These are phyloP conservation scores for Colletotrichum navitas DNA, from an alignment of 2,329 filamentous ascomycete species.

Conservation along the genomic window DNA sequence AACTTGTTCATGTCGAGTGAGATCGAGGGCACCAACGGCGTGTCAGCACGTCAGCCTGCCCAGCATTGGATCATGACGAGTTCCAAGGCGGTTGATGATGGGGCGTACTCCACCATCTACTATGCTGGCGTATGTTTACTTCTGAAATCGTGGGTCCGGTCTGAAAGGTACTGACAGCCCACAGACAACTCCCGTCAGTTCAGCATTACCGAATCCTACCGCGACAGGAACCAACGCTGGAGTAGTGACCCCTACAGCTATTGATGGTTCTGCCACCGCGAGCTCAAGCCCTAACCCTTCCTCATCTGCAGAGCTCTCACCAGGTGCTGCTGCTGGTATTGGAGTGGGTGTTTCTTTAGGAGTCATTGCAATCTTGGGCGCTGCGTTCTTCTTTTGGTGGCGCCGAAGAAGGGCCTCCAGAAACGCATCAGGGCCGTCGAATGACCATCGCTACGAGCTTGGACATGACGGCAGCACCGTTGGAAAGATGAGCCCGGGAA, in stretches of 20 bases:
- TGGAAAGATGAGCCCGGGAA: conserved; percentile 23
- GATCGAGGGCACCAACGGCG: conserved; percentile 40
- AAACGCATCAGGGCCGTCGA: not conserved
- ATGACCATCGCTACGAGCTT: conserved; percentile 5
- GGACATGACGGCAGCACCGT: conserved; percentile 6
- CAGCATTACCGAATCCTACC: conserved; percentile 6
- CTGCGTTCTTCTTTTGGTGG: conserved; percentile 48
- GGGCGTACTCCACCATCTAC: conserved; percentile 51
- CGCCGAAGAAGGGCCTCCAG: conserved; percentile 43
- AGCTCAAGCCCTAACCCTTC: conserved; percentile 4
- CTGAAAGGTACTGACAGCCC: not conserved
- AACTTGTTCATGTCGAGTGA: conserved; percentile 50
- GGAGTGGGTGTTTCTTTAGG: conserved; percentile 48
- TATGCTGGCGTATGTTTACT: conserved; percentile 44
- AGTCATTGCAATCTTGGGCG: conserved; percentile 45
- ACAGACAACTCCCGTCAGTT: not conserved
- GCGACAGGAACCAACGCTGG: not conserved
- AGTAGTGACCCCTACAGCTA: conserved; percentile 4
- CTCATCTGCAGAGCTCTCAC: conserved; percentile 44
- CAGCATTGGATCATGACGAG: conserved; percentile 54
- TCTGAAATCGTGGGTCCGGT: too few species aligned
- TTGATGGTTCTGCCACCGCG: conserved; percentile 6
- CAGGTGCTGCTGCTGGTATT: conserved; percentile 50
- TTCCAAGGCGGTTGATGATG: conserved; percentile 48
- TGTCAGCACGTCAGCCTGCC: conserved; percentile 46